Evolutionary conservation across 2,329 filamentous ascomycete genomes (phyloP).

Genomic region (Alternaria metachromatica): DNA sequence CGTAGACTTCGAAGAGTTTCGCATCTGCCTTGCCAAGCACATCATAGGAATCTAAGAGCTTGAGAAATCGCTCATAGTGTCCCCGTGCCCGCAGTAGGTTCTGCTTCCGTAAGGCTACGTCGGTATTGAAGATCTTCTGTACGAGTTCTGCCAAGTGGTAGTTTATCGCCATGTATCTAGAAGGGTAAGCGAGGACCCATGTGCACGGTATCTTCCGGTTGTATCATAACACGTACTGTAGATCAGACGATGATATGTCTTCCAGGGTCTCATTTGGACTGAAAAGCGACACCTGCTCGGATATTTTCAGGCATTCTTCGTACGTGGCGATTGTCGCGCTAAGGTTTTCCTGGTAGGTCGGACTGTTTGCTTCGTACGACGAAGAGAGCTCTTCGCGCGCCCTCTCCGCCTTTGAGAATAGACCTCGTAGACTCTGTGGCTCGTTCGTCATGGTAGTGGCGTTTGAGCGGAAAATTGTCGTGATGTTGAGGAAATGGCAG

Average conservation of each 20-base stretch:
- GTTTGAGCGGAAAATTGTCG: background rate
- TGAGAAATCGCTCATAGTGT: constrained; percentile 80
- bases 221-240: constrained; percentile 64
- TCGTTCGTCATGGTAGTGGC: constrained; percentile 49
- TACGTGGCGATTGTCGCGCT: constrained; percentile 72
- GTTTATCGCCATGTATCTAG: constrained; percentile 75
- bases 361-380: constrained; percentile 68
- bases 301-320: constrained; percentile 72
- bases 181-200: constrained; percentile 12
- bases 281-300: constrained; percentile 79
- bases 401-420: constrained; percentile 63
- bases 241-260: constrained; percentile 81
- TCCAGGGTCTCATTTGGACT: constrained; percentile 89
- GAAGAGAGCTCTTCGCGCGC: constrained; percentile 65
- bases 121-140: constrained; percentile 67
- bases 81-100: constrained; percentile 69
- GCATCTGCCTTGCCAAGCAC: constrained; percentile 70
- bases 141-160: constrained; percentile 81
- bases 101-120: constrained; percentile 60
- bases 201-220: background rate
- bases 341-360: constrained; percentile 72
- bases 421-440: constrained; percentile 61
- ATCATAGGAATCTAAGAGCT: constrained; percentile 77
- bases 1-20: constrained; percentile 74
- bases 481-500: constrained; percentile 8